Conservation (phyloP, 208 protist species). For the Crithidia brevicula region DNA sequence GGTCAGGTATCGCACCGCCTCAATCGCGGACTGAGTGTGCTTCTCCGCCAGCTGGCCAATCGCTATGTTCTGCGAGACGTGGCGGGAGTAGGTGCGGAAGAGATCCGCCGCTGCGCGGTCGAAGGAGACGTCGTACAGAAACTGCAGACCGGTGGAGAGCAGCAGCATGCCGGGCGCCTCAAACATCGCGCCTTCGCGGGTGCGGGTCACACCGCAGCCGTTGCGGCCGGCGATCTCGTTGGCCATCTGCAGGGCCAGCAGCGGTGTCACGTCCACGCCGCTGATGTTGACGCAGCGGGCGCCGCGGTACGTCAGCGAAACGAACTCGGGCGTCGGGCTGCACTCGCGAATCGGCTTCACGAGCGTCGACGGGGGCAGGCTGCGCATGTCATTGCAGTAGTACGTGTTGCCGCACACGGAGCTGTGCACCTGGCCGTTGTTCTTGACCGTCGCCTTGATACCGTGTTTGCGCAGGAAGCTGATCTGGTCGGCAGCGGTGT, state of each 20-base stretch:
- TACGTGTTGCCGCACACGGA: conserved; percentile 89
- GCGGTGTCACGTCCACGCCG: conserved; percentile 77
- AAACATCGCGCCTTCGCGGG: conserved; percentile 86
- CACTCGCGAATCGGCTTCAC: conserved; percentile 70
- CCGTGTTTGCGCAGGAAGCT: conserved; percentile 73
- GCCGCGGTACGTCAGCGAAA: conserved; percentile 73
- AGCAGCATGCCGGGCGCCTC: conserved; percentile 92
- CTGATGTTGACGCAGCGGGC: conserved; percentile 87
- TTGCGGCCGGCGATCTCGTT: conserved; percentile 92
- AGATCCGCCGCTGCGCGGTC: conserved; percentile 73
- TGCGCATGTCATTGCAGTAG: conserved; percentile 68
- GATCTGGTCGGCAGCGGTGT: conserved; percentile 75
- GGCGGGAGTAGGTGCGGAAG: conserved; percentile 80
- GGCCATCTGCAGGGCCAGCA: conserved; percentile 81
- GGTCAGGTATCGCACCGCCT: conserved; percentile 82
- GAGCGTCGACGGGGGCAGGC: conserved; percentile 58
- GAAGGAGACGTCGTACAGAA: conserved; percentile 89
- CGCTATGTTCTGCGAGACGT: conserved; percentile 76
- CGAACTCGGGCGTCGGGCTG: conserved; percentile 75
- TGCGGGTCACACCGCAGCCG: conserved; percentile 82
- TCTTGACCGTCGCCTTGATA: conserved; percentile 65
- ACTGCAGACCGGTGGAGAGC: conserved; percentile 71
- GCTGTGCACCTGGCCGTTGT: conserved; percentile 74
- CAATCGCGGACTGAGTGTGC: conserved; percentile 84
- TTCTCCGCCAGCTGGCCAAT: conserved; percentile 74